Base-by-base conservation (phyloP, 73 alveolate species). In the Paramecium sonneborni region DNA sequence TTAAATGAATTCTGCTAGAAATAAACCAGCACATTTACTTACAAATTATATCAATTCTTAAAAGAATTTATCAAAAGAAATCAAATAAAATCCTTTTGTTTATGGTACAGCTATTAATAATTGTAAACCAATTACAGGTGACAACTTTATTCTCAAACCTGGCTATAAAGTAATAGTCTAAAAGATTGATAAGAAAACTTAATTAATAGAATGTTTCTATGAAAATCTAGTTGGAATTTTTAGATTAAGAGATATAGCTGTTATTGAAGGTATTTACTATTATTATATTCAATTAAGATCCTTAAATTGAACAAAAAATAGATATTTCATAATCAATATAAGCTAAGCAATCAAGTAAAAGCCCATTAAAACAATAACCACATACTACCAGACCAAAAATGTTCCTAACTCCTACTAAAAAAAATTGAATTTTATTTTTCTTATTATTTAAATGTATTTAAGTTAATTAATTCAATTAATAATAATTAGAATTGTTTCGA, bases 51-150 rank as follows among this genome's bases (percentile, higher is more conserved):
- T 32, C 2, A 35, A 72, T 35, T 72, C 86, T n/a, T 14, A 72
- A 21, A 72, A 35, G 15, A 11, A 23, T 32, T 35, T 72, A 10
- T 15, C 30, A 9, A 34, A 26, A 26, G 32, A 69, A 18, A 57
- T 6, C 7, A 57, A 62, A 62, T 62, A 32, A 43, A 23, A 21
- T 18, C 6, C 10, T 12, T 15, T 43, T 32, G n/a, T 74, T 34
- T 20, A 24, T 79, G 90, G 76, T 6, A 79, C 90, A 79, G 90
- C 90, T 1, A 21, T 79, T 1, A 79, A 79, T 79, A 79, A 3
- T 43, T 39, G 90, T 79, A 79, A 79, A 24, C 55, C 90, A 38
- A 21, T 79, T 18, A 24, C 32, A 14, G 90, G 90, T 15, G 90
- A 79, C 41, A 30, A 21, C 15, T 43, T 79, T 79, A 12, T 44